Conservation (phyloP, 306 rosid species). For the Quercus mongolica region DNA sequence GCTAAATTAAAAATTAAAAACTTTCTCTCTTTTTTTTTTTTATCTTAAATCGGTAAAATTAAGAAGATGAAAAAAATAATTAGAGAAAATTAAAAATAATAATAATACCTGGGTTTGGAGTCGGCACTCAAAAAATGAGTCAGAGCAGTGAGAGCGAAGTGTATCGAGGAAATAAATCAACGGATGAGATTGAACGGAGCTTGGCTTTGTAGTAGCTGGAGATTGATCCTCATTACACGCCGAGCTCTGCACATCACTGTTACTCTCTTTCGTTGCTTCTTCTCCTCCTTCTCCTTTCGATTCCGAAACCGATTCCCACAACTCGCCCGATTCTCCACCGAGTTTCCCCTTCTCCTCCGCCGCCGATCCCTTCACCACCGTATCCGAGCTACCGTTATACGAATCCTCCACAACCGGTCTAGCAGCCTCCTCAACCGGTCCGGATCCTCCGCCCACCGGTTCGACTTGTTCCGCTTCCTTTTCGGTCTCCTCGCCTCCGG, state of each 20-base stretch:
- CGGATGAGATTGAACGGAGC: slow-evolving; percentile 22
- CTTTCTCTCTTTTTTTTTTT: not conserved
- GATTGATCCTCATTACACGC: slow-evolving; percentile 22
- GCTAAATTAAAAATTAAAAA: not conserved
- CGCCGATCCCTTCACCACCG: slow-evolving; percentile 20
- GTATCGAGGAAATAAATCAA: slow-evolving; percentile 19
- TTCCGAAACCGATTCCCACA: slow-evolving; percentile 23
- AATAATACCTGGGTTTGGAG: slow-evolving; percentile 22
- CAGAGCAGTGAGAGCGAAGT: slow-evolving; percentile 12
- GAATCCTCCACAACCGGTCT: slow-evolving; percentile 26
- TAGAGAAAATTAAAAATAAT: not conserved
- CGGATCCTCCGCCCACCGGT: not conserved
- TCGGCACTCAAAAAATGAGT: slow-evolving; percentile 27
- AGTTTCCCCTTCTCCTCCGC: slow-evolving; percentile 5
- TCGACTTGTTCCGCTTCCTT: not conserved
- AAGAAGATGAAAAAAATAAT: not conserved
- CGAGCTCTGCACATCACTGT: slow-evolving; percentile 27
- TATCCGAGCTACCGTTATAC: slow-evolving; percentile 25
- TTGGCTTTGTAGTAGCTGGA: slow-evolving; percentile 12
- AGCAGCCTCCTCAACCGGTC: slow-evolving; percentile 1
- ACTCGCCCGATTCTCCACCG: slow-evolving; percentile 8
- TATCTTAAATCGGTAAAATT: not conserved
- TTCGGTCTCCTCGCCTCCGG: not conserved
- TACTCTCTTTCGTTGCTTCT: slow-evolving; percentile 14
- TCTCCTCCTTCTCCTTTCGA: slow-evolving; percentile 4